Evolutionary conservation across 768 basidiomycete genomes (phyloP), one percentile per base, ranked within the genome.

Genomic region (Phaffia australis): DNA sequence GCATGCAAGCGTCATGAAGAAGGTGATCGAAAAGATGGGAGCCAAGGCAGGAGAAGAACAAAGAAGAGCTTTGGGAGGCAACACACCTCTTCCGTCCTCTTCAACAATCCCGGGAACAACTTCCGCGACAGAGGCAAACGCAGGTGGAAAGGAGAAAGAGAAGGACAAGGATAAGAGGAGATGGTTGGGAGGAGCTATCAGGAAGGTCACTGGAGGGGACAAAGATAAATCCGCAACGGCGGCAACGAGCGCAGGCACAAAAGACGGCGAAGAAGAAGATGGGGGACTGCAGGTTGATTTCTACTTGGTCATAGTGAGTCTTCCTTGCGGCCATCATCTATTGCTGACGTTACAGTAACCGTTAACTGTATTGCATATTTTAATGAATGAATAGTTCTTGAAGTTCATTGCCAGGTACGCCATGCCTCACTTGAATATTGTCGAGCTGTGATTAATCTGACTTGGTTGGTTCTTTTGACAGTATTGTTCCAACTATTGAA

Each of bases 1-100:
- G 75, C 94, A 99, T 76, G 88, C 92, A 0, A 89, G 86, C 76
- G 95, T 99, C 66, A 99, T 99, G 95, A 97, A 95, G 83, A 98
- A 97, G 76, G 67, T 68, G n/a, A 68, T 68, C 27, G 67, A 68
- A 30, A 56, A 58, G 42, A 68, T 68, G 62, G 67, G 67, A 15
- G 67, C 42, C 4, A 52, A 32, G 3, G 67, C 67, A 1, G 67
- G 29, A 0, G 47, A 62, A 27, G 67, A 68, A 30, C 67, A 68
- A 46, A 25, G 60, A 19, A 52, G 67, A 16, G 67, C 67, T 25
- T 56, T 68, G 23, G 35, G 58, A 3, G 42, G 27, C 42, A 47
- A 47, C 14, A 15, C 49, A 15, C 49, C 15, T 15, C 15, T 15
- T 15, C 15, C 15, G 49, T 14, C 56, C 27, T 42, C 52, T 29